Conservation (phyloP, 23 red algal species). For the Cyanidioschyzon merolae region DNA sequence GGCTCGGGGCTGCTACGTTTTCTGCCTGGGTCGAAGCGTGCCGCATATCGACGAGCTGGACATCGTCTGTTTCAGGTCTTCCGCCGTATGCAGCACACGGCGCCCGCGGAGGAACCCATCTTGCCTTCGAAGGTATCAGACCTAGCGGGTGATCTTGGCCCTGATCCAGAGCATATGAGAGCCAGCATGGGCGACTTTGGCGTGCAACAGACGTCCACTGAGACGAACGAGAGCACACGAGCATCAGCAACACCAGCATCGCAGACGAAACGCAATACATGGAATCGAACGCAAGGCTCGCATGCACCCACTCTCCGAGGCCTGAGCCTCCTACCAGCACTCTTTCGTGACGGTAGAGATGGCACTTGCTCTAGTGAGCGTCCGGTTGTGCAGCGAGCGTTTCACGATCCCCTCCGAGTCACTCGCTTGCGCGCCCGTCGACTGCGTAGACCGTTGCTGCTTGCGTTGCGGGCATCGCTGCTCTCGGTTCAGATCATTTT, state of each 20-base stretch:
- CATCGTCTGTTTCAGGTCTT: conserved; percentile 8
- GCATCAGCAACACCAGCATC: not conserved
- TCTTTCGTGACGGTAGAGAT: not conserved
- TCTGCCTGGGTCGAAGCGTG: not conserved
- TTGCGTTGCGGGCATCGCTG: not conserved
- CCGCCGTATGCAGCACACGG: not conserved
- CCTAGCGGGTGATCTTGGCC: conserved; percentile 1
- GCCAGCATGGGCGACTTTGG: not conserved
- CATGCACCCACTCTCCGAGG: too few relatives aligned
- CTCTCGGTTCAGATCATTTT: not conserved
- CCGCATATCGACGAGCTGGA: not conserved
- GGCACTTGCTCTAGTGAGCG: not conserved
- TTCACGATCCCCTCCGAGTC: not conserved
- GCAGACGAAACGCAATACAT: not conserved
- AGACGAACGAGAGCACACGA: not conserved
- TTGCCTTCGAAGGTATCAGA: not conserved
- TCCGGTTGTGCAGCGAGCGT: not conserved
- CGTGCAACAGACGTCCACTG: not conserved
- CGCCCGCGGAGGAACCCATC: not conserved
- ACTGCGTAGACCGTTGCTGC: not conserved
- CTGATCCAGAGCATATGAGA: not conserved
- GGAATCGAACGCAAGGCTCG: not conserved
- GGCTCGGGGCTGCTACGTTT: not conserved
- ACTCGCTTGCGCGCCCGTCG: conserved; percentile 4
- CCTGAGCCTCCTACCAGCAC: not conserved